Evolutionary conservation across 2,329 filamentous ascomycete species (phyloP).

Genomic region (Aspergillus ochraceoroseus): DNA sequence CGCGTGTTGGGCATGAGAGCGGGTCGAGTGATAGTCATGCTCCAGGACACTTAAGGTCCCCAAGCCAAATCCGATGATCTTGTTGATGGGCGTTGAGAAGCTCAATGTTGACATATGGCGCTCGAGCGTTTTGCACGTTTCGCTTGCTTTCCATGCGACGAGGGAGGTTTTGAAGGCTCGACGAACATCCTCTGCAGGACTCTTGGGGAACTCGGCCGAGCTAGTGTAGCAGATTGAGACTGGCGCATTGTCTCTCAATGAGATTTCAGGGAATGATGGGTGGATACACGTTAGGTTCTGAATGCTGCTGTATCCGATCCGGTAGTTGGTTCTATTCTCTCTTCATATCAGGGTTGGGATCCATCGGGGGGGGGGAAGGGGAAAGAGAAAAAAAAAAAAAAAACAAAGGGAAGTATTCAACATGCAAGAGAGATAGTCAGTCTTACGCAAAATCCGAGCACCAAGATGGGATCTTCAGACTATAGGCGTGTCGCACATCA

Average conservation of each 20-base stretch:
- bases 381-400: too few species aligned
- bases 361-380: not conserved
- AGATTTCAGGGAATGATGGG: constrained; percentile 15
- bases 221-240: constrained; percentile 20
- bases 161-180: constrained; percentile 13
- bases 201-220: not conserved
- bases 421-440: too few species aligned
- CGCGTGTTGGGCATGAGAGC: constrained; percentile 25
- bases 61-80: constrained; percentile 26
- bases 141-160: constrained; percentile 21
- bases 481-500: constrained; percentile 15
- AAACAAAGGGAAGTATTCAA: too few species aligned
- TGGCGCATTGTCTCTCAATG: constrained; percentile 13
- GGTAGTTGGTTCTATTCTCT: constrained; percentile 18
- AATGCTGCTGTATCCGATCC: constrained; percentile 22
- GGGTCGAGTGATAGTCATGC: constrained; percentile 7
- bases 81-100: constrained; percentile 15
- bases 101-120: constrained; percentile 11
- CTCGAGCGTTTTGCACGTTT: constrained; percentile 17
- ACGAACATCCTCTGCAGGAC: constrained; percentile 7
- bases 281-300: constrained; percentile 17
- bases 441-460: constrained; percentile 21
- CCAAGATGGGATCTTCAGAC: constrained; percentile 16
- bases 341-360: not conserved
- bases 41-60: constrained; percentile 16